A percentile compares a stretch with the other conserved stretches of the same genome.
Conservation (phyloP, 108 stramenopile species). For the Skeletonema marinoi region DNA sequence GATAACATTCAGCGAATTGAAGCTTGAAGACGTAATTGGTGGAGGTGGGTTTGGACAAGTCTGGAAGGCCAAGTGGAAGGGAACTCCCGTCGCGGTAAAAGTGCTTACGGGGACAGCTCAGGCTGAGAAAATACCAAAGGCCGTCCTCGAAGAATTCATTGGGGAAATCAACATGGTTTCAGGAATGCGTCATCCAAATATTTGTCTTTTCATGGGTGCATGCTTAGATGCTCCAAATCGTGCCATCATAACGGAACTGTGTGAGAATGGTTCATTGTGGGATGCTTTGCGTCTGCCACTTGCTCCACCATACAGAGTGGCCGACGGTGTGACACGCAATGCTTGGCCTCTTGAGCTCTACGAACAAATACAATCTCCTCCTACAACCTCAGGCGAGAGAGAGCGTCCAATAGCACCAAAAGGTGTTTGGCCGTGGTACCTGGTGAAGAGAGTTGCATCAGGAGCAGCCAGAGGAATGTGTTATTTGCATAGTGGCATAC, state of each 20-base stretch:
- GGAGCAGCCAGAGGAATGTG: constrained; percentile 93
- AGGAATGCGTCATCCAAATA: constrained; percentile 93
- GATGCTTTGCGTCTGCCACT: constrained; percentile 82
- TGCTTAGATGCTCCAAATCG: constrained; percentile 87
- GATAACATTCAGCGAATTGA: constrained; percentile 74
- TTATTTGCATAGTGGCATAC: constrained; percentile 89
- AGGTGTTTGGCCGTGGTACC: constrained; percentile 76
- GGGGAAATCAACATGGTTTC: constrained; percentile 86
- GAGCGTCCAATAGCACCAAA: constrained; percentile 64
- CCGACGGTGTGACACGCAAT: constrained; percentile 61
- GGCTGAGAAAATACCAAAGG: constrained; percentile 66
- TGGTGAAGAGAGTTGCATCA: constrained; percentile 73
- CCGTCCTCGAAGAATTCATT: constrained; percentile 84
- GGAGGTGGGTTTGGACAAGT: constrained; percentile 94
- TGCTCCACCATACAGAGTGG: constrained; percentile 57
- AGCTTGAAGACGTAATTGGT: constrained; percentile 79
- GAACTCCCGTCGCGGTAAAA: constrained; percentile 91
- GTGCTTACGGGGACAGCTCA: constrained; percentile 81
- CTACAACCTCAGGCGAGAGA: constrained; percentile 14
- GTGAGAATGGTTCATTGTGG: constrained; percentile 84
- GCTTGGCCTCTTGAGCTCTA: constrained; percentile 71
- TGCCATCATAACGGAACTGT: constrained; percentile 89
- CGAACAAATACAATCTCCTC: constrained; percentile 48
- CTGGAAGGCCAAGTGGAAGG: constrained; percentile 82
- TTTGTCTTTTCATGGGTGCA: constrained; percentile 95